Percentiles rank a stretch among this genome's conserved stretches.
Conservation (phyloP, 805 yeast genomes). For the Yamadazyma philogaea region DNA sequence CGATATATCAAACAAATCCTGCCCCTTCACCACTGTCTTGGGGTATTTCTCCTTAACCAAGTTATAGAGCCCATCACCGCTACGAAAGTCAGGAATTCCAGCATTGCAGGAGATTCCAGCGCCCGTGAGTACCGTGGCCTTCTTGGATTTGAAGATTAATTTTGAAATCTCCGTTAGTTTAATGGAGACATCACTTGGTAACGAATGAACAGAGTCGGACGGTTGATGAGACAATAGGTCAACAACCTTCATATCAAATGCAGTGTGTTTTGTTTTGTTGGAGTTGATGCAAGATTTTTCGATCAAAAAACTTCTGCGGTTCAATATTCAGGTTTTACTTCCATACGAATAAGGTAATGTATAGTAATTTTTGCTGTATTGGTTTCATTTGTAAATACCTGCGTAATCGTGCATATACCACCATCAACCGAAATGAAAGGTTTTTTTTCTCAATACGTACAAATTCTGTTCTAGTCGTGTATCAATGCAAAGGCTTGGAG, state of each 20-base stretch:
- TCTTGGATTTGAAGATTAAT: slow-evolving; percentile 49
- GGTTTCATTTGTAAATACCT: slow-evolving; percentile 11
- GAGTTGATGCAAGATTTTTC: background rate
- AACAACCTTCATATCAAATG: slow-evolving; percentile 26
- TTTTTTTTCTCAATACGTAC: no score
- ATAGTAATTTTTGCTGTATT: slow-evolving; percentile 9
- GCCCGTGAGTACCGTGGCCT: slow-evolving; percentile 75
- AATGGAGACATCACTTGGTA: slow-evolving; percentile 30
- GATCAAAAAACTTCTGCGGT: background rate
- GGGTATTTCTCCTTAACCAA: slow-evolving; percentile 64
- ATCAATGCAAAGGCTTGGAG: no score
- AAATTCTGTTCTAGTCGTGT: no score
- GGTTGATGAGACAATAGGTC: slow-evolving; percentile 18
- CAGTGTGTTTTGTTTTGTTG: background rate
- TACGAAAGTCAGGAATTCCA: slow-evolving; percentile 94
- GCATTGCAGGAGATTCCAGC: slow-evolving; percentile 98
- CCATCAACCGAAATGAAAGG: no score
- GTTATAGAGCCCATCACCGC: slow-evolving; percentile 78
- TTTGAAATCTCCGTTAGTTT: slow-evolving; percentile 39
- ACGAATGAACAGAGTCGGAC: slow-evolving; percentile 13
- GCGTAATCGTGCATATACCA: background rate
- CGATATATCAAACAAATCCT: slow-evolving; percentile 86
- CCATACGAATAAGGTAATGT: slow-evolving; percentile 6
- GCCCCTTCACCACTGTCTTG: slow-evolving; percentile 67
- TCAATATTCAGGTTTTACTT: slow-evolving; percentile 4